phyloP scores from a whole-genome alignment of 257 asterid species.

The Voacanga thouarsii region DNA sequence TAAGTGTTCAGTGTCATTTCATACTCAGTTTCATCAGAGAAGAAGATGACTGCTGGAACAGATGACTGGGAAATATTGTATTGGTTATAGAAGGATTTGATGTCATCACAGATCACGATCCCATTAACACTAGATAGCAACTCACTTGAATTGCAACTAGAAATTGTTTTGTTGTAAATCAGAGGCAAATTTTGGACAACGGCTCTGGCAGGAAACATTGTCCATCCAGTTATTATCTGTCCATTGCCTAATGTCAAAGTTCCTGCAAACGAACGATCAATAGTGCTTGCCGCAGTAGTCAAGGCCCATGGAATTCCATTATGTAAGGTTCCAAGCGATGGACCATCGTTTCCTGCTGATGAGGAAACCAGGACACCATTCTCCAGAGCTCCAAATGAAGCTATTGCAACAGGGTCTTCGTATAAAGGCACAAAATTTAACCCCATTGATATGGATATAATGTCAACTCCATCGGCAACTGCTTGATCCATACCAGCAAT shows the following conservation, averaged over 20 bases:
- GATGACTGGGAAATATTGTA: neutral
- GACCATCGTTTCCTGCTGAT: constrained; percentile 51
- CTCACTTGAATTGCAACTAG: constrained; percentile 38
- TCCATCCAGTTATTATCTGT: constrained; percentile 40
- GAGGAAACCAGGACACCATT: constrained; percentile 54
- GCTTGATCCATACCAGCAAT: constrained; percentile 22
- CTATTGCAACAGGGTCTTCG: constrained; percentile 11
- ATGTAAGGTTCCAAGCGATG: constrained; percentile 24
- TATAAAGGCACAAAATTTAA: neutral
- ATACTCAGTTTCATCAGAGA: neutral
- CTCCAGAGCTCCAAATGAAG: constrained; percentile 34
- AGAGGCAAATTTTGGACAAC: constrained; percentile 34
- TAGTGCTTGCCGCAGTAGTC: constrained; percentile 46
- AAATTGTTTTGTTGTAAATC: constrained; percentile 34
- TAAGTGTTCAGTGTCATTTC: too few species aligned
- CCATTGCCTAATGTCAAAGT: constrained; percentile 35
- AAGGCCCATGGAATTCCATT: constrained; percentile 65
- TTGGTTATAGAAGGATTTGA: neutral
- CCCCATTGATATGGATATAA: constrained; percentile 20
- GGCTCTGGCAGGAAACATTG: constrained; percentile 38
- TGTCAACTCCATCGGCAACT: constrained; percentile 23
- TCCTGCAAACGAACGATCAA: constrained; percentile 52
- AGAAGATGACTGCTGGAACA: constrained; percentile 16
- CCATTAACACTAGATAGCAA: constrained; percentile 21
- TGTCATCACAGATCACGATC: constrained; percentile 6